Evolutionary conservation across 352 stramenopile species (phyloP), one percentile per base, ranked within the genome.

Genomic region (Pythium biforme): DNA sequence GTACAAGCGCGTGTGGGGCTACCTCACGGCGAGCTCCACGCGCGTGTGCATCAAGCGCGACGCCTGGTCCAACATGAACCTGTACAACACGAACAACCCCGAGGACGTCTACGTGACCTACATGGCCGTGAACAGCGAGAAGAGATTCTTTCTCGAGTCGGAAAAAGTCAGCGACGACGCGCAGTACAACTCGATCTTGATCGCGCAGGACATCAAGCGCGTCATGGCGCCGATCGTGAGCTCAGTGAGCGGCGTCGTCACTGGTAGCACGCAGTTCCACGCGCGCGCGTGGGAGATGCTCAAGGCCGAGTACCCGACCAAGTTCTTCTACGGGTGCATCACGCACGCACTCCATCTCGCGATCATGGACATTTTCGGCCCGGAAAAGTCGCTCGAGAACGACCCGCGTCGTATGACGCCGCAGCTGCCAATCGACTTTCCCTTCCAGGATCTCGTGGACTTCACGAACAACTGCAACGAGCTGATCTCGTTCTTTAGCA

Each of bases 321-420:
- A 92, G 67, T 94, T 94, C 53, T 94, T 94, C 61, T 94, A 94
- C 45, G 84, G 84, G 7, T 94, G 84, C 56, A 91, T 90, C 66
- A 89, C 79, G 19, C 81, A 94, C 51, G 84, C 84, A 26, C 73
- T 94, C 3, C 82, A 94, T 46, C 56, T 94, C 40, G 80, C 77
- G 26, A 90, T 94, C 58, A 89, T 87, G 79, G 84, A 94, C 61
- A 89, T 94, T 41, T 92, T 94, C 54, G 79, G 81, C 0, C 79
- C 82, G 7, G 75, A 90, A 26, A 87, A 89, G 64, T 76, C 60
- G 17, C 37, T 93, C 15, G 82, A 90, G 14, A 79, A 90, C 64
- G 84, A 93, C 56, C 78, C 80, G 8, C 73, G 81, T 34, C 77
- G 78, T 57, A 66, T 88, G 64, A 80, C 76, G n/a, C 82, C 79